phyloP scores from a whole-genome alignment of 1,284 basidiomycete genomes.

The Ceratobasidium papillatum region DNA sequence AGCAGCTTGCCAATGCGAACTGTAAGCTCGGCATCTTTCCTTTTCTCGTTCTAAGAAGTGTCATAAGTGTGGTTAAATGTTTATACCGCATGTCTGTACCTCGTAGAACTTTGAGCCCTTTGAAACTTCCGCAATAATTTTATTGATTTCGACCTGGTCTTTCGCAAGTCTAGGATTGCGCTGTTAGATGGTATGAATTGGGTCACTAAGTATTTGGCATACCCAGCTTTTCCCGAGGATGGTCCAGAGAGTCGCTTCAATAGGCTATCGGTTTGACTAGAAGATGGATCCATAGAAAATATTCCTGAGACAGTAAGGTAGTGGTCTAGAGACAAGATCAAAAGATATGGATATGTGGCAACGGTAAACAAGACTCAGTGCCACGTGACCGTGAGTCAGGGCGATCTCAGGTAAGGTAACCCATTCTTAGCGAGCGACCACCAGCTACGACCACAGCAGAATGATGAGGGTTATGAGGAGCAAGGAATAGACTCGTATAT shows the following conservation, averaged over 20 bases:
- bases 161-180: conserved; percentile 65
- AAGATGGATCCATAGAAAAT: conserved; percentile 12
- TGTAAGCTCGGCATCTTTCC: conserved; percentile 82
- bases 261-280: conserved; percentile 31
- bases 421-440: too few species aligned
- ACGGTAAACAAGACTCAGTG: conserved; percentile 6
- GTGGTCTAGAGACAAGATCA: background rate
- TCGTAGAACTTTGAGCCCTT: conserved; percentile 87
- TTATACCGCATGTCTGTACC: conserved; percentile 53
- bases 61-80: background rate
- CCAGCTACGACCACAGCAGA: too few species aligned
- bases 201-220: background rate
- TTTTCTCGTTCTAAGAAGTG: conserved; percentile 75
- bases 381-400: conserved; percentile 32
- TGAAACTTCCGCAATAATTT: conserved; percentile 79
- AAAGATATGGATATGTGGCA: background rate
- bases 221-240: conserved; percentile 81
- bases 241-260: conserved; percentile 65
- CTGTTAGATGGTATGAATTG: conserved; percentile 15
- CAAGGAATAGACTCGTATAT: too few species aligned
- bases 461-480: too few species aligned
- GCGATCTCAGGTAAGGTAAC: background rate
- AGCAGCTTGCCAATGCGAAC: conserved; percentile 72
- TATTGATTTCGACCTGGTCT: conserved; percentile 82
- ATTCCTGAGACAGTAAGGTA: background rate